Conservation (phyloP, 192 early-diverging fungal species). For the Coemansia sp. region DNA sequence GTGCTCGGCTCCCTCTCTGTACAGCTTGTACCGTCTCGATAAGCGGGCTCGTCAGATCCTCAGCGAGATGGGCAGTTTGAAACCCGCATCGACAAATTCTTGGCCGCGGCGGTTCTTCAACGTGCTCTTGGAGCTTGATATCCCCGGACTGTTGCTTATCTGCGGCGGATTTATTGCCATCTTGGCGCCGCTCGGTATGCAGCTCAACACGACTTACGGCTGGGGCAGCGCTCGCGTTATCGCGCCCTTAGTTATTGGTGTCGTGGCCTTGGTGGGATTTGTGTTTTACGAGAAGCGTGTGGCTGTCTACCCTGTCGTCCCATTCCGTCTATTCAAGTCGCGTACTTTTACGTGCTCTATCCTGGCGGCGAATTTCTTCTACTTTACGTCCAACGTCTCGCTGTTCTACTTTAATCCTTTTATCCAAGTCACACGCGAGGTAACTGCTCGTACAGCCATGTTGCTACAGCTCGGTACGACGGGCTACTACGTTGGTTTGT, state of each 20-base stretch:
- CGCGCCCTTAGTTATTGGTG: conserved; percentile 51
- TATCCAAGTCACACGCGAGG: conserved; percentile 47
- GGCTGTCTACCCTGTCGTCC: conserved; percentile 68
- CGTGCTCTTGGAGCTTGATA: conserved; percentile 38
- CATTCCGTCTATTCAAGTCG: conserved; percentile 36
- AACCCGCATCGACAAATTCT: neutral
- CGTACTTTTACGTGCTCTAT: conserved; percentile 51
- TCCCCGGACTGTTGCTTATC: conserved; percentile 34
- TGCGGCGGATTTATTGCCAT: conserved; percentile 45
- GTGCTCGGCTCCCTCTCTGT: conserved; percentile 31
- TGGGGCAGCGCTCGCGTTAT: conserved; percentile 60
- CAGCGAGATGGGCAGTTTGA: conserved; percentile 2
- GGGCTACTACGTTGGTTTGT: conserved; percentile 46
- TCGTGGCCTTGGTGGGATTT: conserved; percentile 37
- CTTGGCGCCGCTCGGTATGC: conserved; percentile 50
- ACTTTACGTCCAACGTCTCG: conserved; percentile 48
- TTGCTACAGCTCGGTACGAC: conserved; percentile 42
- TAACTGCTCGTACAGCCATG: conserved; percentile 44
- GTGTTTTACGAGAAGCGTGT: conserved; percentile 61
- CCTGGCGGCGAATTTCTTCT: conserved; percentile 42
- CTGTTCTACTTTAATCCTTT: conserved; percentile 49
- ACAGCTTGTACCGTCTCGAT: conserved; percentile 30
- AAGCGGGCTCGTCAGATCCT: conserved; percentile 31
- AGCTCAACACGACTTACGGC: conserved; percentile 52
- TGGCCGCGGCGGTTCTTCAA: conserved; percentile 1